These are phyloP conservation scores for Wickerhamiella bombiphila DNA, from an alignment of 805 yeast species.

Conservation along the genomic window DNA sequence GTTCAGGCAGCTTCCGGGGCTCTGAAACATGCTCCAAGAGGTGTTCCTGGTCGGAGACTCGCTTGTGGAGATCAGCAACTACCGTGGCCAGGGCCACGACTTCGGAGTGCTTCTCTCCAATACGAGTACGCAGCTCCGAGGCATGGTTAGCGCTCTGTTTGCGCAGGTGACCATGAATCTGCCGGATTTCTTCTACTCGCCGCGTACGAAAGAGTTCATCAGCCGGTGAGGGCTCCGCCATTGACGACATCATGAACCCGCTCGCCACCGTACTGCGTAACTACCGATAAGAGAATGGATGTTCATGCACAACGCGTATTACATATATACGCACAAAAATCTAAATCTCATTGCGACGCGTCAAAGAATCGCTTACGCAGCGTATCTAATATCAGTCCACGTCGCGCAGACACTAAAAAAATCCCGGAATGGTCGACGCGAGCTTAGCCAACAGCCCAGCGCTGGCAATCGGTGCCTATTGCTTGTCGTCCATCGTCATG, in stretches of 20 bases:
- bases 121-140: slow-evolving; percentile 1
- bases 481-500: slow-evolving; percentile 91
- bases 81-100: slow-evolving; percentile 9
- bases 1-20: not conserved
- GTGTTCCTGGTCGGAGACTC: not conserved
- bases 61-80: not conserved
- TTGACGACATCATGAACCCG: no score
- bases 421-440: slow-evolving; percentile 6
- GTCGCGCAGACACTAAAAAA: no score
- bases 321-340: no score
- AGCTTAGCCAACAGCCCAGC: slow-evolving; percentile 22
- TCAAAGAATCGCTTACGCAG: no score
- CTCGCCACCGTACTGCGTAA: no score
- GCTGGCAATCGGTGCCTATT: slow-evolving; percentile 39
- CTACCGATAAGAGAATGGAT: no score
- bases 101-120: slow-evolving; percentile 11
- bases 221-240: slow-evolving; percentile 4
- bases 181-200: slow-evolving; percentile 7
- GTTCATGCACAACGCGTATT: no score
- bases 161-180: slow-evolving; percentile 1
- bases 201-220: slow-evolving; percentile 11
- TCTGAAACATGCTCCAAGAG: not conserved
- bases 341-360: no score
- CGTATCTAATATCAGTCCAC: no score
- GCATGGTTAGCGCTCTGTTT: slow-evolving; percentile 4